Base-by-base conservation (phyloP, 2,329 filamentous ascomycete species). In the Tolypocladium pustulatum region DNA sequence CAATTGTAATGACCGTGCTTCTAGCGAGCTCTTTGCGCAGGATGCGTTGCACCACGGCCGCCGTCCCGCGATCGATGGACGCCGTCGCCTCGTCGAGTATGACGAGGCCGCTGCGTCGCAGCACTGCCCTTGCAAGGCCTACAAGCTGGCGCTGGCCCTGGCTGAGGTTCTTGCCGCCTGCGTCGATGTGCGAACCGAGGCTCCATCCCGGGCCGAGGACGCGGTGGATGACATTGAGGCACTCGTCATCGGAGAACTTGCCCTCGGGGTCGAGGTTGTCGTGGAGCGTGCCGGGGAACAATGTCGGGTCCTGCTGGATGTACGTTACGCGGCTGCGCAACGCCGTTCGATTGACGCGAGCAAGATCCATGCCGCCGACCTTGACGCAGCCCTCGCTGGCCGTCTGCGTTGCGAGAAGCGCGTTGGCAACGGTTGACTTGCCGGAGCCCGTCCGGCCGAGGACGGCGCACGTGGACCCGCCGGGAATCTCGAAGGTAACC, bases 401-500 rank as follows among this genome's bases (percentile, higher is more conserved):
- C 1, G 78, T 75, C 49, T 85, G 75, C 0, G 82, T 84, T 3
- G 78, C 81, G 0, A 85, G 75, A 1, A 87, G 74, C 2, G 81
- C 80, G 36, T 86, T 78, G 2, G 83, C 83, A 2, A 86, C 75
- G 0, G 91, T 96, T 34, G 88, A 92, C 73, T 97, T 97, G 20
- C 91, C 91, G 0, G 89, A 94, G 0, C 90, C 87, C 0, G 92
- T 96, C 40, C 91, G 85, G 1, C 91, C 91, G 1, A 93, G 86
- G 7, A 96, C 83, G 0, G 82, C 81, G 43, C 83, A 83, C 0
- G 81, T 84, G 10, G 81, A 76, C 1, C 82, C 81, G 3, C 81
- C 81, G 0, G 89, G 88, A 57, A 96, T 90, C 1, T 78, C 82
- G 61, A 96, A 85, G 0, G 82, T 84, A 34, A 95, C 78, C 52